phyloP scores from a whole-genome alignment of 164 flowering plant genomes.

The Kalanchoe fedtschenkoi region DNA sequence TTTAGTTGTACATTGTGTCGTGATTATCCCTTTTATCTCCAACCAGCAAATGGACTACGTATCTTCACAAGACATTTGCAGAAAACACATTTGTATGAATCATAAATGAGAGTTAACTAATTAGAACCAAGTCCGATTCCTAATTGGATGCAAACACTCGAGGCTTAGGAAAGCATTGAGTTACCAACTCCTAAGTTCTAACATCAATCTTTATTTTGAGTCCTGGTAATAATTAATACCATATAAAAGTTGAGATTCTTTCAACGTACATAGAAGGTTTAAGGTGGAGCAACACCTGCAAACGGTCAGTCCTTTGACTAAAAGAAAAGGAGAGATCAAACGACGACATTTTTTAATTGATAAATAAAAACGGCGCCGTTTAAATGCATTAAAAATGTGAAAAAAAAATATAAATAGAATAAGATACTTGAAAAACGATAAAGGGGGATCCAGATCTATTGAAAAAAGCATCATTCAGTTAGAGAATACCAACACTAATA shows the following conservation, averaged over 20 bases:
- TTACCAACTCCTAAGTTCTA: no score
- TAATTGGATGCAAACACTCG: no score
- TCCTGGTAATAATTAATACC: background rate
- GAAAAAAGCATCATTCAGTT: background rate
- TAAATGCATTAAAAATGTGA: no score
- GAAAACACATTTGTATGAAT: background rate
- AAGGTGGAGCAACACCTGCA: background rate
- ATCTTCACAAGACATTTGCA: no score
- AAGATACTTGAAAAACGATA: background rate
- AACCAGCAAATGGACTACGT: background rate
- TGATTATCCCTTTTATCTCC: background rate
- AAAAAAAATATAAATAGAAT: background rate
- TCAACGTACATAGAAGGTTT: background rate
- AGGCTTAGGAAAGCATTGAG: no score
- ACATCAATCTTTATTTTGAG: background rate
- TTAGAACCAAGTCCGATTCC: background rate
- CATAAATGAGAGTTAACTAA: background rate
- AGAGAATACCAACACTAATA: background rate
- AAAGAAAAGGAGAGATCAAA: background rate
- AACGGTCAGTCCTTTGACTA: background rate
- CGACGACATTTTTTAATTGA: background rate
- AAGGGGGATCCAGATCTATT: background rate
- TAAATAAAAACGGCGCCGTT: background rate
- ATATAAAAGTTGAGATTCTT: background rate
- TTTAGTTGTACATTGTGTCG: no score